These are phyloP conservation scores for Pascua sp. DNA, from an alignment of 1,284 basidiomycete genomes.

Conservation along the genomic window DNA sequence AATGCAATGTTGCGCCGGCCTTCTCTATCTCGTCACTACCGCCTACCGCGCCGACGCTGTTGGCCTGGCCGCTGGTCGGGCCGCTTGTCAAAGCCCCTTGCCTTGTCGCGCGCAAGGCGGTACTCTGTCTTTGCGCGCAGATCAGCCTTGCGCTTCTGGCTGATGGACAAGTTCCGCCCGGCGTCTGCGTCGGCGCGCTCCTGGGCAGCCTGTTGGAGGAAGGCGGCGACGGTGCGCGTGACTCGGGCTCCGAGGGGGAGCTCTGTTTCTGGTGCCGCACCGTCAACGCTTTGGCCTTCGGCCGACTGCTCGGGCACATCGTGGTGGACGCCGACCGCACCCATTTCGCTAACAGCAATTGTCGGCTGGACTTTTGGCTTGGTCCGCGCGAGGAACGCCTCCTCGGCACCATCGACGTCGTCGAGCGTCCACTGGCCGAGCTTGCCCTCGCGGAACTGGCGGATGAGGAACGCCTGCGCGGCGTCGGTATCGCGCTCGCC, in stretches of 20 bases:
- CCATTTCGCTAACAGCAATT: slow-evolving; percentile 1
- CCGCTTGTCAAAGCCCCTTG: slow-evolving; percentile 6
- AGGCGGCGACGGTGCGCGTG: slow-evolving; percentile 1
- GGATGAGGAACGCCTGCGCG: slow-evolving; percentile 73
- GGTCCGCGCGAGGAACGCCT: background rate
- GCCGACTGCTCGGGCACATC: background rate
- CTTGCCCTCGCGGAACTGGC: slow-evolving; percentile 74
- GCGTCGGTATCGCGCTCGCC: slow-evolving; percentile 66
- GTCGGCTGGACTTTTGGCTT: background rate
- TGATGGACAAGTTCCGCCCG: slow-evolving; percentile 12
- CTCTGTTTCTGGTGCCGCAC: background rate
- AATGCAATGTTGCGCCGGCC: too few relatives aligned
- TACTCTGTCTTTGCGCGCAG: slow-evolving; percentile 10
- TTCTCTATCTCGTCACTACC: too few relatives aligned
- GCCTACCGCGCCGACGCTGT: too few relatives aligned
- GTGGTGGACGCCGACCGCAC: slow-evolving; percentile 1
- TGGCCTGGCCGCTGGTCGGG: background rate
- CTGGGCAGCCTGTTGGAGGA: slow-evolving; percentile 7
- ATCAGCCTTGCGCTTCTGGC: slow-evolving; percentile 17
- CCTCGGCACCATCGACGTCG: slow-evolving; percentile 39
- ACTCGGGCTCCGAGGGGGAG: slow-evolving; percentile 4
- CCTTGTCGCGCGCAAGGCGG: slow-evolving; percentile 8
- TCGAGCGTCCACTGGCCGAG: slow-evolving; percentile 54
- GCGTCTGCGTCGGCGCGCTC: slow-evolving; percentile 18
- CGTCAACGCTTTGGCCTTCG: background rate